Evolutionary conservation across 805 yeast genomes (phyloP).

Genomic region (Monosporozyma unispora): DNA sequence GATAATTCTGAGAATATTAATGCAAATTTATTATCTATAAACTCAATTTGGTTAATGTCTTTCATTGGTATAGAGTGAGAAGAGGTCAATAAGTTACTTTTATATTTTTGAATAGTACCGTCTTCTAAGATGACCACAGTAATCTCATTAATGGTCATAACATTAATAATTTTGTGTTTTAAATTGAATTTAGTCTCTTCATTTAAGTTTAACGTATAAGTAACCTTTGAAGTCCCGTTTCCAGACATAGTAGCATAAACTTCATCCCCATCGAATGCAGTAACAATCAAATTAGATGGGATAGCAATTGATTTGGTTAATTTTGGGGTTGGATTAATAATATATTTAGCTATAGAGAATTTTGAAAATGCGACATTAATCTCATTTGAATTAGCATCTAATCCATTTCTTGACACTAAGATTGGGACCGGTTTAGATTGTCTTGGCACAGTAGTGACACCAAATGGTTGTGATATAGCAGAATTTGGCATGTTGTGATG

Average conservation of each 20-base stretch:
- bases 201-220: conserved; percentile 5
- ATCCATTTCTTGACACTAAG: conserved; percentile 7
- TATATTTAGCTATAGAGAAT: conserved; percentile 28
- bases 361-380: conserved; percentile 30
- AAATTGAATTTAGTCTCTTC: conserved; percentile 6
- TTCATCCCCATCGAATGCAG: conserved; percentile 21
- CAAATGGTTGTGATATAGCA: conserved; percentile 28
- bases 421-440: conserved; percentile 8
- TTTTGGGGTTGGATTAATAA: conserved; percentile 31
- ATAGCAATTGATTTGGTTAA: conserved; percentile 26
- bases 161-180: conserved; percentile 4
- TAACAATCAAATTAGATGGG: conserved; percentile 28
- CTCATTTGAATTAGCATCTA: conserved; percentile 18
- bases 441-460: conserved; percentile 28
- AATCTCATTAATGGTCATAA: conserved; percentile 3
- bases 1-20: conserved; percentile 4
- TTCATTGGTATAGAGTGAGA: conserved; percentile 6
- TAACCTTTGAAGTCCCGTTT: conserved; percentile 2
- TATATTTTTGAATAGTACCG: conserved; percentile 26
- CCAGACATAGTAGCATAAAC: conserved; percentile 8
- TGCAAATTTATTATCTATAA: conserved; percentile 6
- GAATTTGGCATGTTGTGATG: conserved; percentile 15
- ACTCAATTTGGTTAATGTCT: conserved; percentile 8
- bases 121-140: conserved; percentile 20
- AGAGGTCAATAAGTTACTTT: conserved; percentile 1